Base-by-base conservation (phyloP, 148 eudicot species). In the Rhododendron williamsianum region DNA sequence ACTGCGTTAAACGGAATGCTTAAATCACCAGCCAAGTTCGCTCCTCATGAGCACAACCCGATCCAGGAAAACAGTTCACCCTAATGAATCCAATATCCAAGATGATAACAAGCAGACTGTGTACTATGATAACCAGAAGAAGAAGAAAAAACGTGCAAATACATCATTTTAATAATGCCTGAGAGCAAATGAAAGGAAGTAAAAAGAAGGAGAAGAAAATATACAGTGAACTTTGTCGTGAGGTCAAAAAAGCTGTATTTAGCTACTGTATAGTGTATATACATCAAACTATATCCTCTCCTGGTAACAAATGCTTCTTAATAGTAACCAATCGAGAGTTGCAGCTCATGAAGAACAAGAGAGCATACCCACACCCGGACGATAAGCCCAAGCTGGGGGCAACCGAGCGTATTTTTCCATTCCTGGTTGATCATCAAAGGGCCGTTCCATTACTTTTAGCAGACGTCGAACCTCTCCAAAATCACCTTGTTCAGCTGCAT, bases 301-400 rank as follows among this genome's bases (percentile, higher is more conserved):
- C 16, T 58, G 33, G 63, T 51, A 43, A 41, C 41, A 6, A 15
- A 23, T 38, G 16, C 76, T 82, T 19, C 60, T 18, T 76, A 51
- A 11, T n/a, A 49, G 11, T 83, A 73, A 35, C 43, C 25, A 52
- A 52, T 73, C n/a, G 16, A 1, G 23, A 69, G 78, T 73, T 73
- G 73, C 43, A 71, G 45, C 52, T 95, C 88, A 97, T 3, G 99
- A 97, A 84, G 99, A 97, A 83, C 99, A 97, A 51, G 99, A 97
- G 46, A 97, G 97, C 99, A 95, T 97, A 91, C 99, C 87, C 54
- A 97, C 99, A 11, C 99, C 99, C 0, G 99, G 99, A 76, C 99
- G 92, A 89, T 95, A 97, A 33, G 99, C 99, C 98, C 99, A 97
- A 3, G 99, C 99, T 15, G 99, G 99, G 67, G 99, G 99, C 87